These are phyloP conservation scores for Royoungia palumana DNA, from an alignment of 768 basidiomycete genomes.

Conservation along the genomic window DNA sequence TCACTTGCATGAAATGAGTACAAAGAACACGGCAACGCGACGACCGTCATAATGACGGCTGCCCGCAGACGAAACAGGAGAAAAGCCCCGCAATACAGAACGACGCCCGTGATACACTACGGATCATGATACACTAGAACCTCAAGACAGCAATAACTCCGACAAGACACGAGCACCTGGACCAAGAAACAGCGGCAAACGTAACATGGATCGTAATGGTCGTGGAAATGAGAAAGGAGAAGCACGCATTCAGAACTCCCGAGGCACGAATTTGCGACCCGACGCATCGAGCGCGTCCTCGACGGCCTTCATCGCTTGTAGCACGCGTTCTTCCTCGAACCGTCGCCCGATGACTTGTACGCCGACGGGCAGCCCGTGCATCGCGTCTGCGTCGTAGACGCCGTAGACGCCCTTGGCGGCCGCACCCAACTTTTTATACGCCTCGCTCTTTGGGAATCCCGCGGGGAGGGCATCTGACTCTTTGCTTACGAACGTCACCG, in stretches of 20 bases:
- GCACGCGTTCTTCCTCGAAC: constrained; percentile 70
- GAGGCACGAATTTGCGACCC: constrained; percentile 23
- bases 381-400: constrained; percentile 56
- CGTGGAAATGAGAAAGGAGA: background rate
- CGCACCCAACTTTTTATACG: constrained; percentile 36
- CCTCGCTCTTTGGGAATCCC: constrained; percentile 24
- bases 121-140: too few species aligned
- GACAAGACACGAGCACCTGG: too few species aligned
- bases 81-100: too few species aligned
- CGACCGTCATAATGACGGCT: too few species aligned
- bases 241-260: constrained; percentile 18
- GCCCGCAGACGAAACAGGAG: too few species aligned
- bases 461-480: constrained; percentile 38
- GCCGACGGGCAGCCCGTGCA: constrained; percentile 67
- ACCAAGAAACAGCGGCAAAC: too few species aligned
- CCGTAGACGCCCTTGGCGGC: constrained; percentile 46
- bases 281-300: constrained; percentile 30
- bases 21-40: too few species aligned
- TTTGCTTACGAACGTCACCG: constrained; percentile 52
- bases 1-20: too few species aligned
- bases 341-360: constrained; percentile 61
- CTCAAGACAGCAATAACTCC: too few species aligned
- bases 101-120: too few species aligned
- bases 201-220: too few species aligned
- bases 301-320: constrained; percentile 66